Evolutionary conservation across 1,284 basidiomycete species (phyloP).

Genomic region (Clitocybe nebularis): DNA sequence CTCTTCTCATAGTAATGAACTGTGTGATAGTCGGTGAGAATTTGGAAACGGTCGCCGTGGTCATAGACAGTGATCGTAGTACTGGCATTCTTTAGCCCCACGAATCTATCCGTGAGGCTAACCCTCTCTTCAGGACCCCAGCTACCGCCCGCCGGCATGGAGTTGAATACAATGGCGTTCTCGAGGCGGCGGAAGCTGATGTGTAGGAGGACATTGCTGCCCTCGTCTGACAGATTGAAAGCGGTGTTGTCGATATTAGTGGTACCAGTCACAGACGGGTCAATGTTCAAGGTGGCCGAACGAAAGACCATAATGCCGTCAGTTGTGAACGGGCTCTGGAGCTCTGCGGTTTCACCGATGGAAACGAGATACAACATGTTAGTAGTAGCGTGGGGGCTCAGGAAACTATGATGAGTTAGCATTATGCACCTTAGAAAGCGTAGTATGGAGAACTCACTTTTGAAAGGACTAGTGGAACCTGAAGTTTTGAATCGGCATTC

Average conservation of each 20-base stretch:
- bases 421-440: too few relatives aligned
- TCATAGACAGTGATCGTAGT: neutral
- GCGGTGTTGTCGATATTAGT: neutral
- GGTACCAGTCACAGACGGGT: too few relatives aligned
- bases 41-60: neutral
- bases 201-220: neutral
- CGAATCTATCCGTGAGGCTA: neutral
- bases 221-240: neutral
- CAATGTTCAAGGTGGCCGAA: neutral
- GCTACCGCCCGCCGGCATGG: neutral
- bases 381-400: too few relatives aligned
- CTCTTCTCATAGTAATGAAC: neutral
- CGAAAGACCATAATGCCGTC: constrained; percentile 1
- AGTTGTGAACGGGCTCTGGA: too few relatives aligned
- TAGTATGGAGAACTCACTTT: too few relatives aligned
- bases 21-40: neutral
- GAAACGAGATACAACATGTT: too few relatives aligned
- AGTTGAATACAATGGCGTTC: constrained; percentile 1
- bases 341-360: too few relatives aligned
- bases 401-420: too few relatives aligned
- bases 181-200: neutral
- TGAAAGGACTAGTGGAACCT: too few relatives aligned
- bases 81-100: neutral
- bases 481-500: too few relatives aligned
- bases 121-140: neutral